Conservation (phyloP, 306 rosid genomes). For the Fragaria iinumae region DNA sequence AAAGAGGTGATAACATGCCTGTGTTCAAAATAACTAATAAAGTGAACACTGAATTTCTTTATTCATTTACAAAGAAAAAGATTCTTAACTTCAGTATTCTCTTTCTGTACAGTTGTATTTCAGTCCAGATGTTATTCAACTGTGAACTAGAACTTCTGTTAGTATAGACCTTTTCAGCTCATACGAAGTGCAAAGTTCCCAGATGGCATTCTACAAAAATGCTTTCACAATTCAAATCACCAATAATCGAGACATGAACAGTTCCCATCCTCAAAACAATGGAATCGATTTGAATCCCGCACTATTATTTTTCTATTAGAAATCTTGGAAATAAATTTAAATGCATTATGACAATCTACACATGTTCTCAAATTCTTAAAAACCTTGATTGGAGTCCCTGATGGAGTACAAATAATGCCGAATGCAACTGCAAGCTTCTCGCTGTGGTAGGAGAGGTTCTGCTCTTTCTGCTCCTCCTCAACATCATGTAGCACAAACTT, state of each 20-base stretch:
- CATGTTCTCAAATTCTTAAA: conserved; percentile 70
- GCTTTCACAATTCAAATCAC: conserved; percentile 26
- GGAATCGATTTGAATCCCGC: conserved; percentile 70
- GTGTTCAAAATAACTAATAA: not conserved
- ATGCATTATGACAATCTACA: conserved; percentile 63
- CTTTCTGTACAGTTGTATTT: not conserved
- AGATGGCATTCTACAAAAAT: not conserved
- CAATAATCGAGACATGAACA: conserved; percentile 63
- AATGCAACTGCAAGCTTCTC: conserved; percentile 70
- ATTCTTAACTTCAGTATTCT: not conserved
- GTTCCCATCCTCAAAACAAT: conserved; percentile 55
- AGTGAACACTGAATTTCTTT: not conserved
- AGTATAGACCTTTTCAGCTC: not conserved
- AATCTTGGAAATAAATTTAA: conserved; percentile 54
- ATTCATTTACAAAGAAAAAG: not conserved
- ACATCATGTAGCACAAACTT: conserved; percentile 65
- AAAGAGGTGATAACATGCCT: not conserved
- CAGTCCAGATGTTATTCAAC: not conserved
- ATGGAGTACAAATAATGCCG: conserved; percentile 65
- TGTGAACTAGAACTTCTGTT: not conserved
- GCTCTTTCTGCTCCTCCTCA: conserved; percentile 66
- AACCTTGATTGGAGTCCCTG: conserved; percentile 53
- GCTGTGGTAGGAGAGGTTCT: conserved; percentile 60
- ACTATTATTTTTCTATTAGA: conserved; percentile 44
- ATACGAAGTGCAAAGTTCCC: not conserved